Percentiles rank a stretch among this genome's conserved stretches.
phyloP scores from a whole-genome alignment of 2,329 filamentous ascomycete genomes.

The Nothomitra cinnamomea region DNA sequence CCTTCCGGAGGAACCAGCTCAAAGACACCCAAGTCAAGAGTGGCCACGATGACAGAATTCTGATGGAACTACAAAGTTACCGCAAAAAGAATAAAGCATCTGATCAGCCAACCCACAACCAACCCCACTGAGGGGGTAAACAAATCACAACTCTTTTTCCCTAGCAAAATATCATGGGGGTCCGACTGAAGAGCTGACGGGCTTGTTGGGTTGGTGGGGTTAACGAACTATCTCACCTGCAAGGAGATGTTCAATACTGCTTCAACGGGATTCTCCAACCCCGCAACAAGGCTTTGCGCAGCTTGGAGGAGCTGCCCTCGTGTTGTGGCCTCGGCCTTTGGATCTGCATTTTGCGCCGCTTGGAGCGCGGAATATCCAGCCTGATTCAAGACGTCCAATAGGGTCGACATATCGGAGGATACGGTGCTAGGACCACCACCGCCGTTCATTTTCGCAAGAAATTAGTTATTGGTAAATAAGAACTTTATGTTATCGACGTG shows the following conservation, averaged over 20 bases:
- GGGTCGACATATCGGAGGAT: constrained; percentile 2
- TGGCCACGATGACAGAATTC: background rate
- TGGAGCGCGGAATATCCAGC: background rate
- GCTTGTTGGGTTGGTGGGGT: no score
- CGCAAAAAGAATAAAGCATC: no score
- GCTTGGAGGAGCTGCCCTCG: background rate
- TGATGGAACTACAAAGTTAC: background rate
- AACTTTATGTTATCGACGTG: no score
- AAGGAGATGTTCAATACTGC: background rate
- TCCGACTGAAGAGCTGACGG: no score
- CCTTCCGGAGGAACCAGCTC: background rate
- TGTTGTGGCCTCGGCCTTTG: background rate
- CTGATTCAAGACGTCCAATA: background rate
- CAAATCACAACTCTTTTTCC: no score
- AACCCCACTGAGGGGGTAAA: no score
- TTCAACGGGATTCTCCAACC: background rate
- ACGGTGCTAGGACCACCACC: no score
- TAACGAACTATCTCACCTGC: background rate
- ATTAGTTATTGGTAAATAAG: no score
- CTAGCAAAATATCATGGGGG: no score
- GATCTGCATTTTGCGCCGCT: background rate
- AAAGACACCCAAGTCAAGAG: background rate
- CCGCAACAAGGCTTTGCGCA: background rate
- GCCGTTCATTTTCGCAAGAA: no score
- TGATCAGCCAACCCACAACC: no score